Percentiles rank a stretch among this genome's conserved stretches.
Conservation (phyloP, 2,329 filamentous ascomycete genomes). For the Xylaria sp. region DNA sequence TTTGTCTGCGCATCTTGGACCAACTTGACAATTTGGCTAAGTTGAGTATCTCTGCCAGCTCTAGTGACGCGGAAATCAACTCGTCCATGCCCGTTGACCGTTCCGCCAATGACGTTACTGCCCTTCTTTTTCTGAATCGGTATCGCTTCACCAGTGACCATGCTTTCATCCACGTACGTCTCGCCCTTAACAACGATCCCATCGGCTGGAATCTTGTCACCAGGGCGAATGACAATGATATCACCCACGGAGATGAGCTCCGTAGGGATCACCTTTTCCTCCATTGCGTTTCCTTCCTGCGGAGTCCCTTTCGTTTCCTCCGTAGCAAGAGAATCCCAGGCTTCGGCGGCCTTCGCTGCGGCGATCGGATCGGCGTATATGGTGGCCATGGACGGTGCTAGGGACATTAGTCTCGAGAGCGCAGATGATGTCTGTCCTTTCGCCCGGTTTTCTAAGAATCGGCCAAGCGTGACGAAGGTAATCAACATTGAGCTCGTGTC, state of each 20-base stretch:
- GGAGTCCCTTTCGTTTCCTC: slow-evolving; percentile 42
- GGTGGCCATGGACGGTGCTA: slow-evolving; percentile 92
- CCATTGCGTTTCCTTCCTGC: slow-evolving; percentile 57
- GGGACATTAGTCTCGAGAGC: slow-evolving; percentile 87
- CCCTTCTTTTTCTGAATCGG: slow-evolving; percentile 86
- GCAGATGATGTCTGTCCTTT: slow-evolving; percentile 96
- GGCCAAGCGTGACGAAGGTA: slow-evolving; percentile 86
- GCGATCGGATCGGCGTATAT: slow-evolving; percentile 95
- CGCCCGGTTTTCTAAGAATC: slow-evolving; percentile 87
- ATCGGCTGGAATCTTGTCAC: slow-evolving; percentile 95
- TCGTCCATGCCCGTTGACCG: slow-evolving; percentile 88
- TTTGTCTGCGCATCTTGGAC: slow-evolving; percentile 96
- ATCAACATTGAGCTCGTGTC: slow-evolving; percentile 98
- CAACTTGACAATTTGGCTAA: slow-evolving; percentile 97
- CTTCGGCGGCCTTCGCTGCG: slow-evolving; percentile 81
- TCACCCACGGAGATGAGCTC: slow-evolving; percentile 93
- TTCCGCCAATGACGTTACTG: slow-evolving; percentile 78
- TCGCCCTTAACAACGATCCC: slow-evolving; percentile 81
- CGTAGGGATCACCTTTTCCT: slow-evolving; percentile 83
- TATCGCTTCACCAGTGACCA: slow-evolving; percentile 97
- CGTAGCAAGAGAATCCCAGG: slow-evolving; percentile 52
- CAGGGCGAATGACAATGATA: slow-evolving; percentile 85
- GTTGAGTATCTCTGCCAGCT: slow-evolving; percentile 89
- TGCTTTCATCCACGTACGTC: slow-evolving; percentile 93
- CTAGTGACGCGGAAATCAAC: slow-evolving; percentile 89